Conservation (phyloP, 768 basidiomycete species). For the Punctularia strigosozonata region DNA sequence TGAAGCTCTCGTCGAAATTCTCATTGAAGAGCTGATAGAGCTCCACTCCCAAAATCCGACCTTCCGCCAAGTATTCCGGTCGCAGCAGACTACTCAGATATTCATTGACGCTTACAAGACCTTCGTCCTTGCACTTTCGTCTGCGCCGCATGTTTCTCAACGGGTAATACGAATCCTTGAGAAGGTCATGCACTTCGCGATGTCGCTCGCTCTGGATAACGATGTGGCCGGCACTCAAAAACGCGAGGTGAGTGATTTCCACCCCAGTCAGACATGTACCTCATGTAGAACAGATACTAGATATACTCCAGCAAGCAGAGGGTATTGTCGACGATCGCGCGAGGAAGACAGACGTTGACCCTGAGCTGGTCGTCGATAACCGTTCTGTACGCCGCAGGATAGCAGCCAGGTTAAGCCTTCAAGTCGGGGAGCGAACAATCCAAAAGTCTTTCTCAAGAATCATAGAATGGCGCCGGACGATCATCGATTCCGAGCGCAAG, state of each 20-base stretch:
- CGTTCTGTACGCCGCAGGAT: constrained; percentile 37
- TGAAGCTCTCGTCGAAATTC: constrained; percentile 39
- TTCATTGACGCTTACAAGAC: constrained; percentile 54
- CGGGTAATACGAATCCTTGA: constrained; percentile 46
- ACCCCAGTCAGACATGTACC: not conserved
- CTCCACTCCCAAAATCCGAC: constrained; percentile 52
- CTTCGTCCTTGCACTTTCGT: constrained; percentile 35
- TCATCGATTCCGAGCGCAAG: constrained; percentile 59
- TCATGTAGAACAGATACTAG: constrained; percentile 36
- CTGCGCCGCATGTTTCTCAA: constrained; percentile 26
- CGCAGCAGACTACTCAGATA: constrained; percentile 53
- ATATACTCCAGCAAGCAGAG: constrained; percentile 43
- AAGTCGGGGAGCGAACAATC: constrained; percentile 49
- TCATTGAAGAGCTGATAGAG: constrained; percentile 59
- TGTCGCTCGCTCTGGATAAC: constrained; percentile 56
- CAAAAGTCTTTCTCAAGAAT: constrained; percentile 53
- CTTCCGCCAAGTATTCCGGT: constrained; percentile 66
- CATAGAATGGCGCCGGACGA: constrained; percentile 62
- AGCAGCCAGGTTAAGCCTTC: constrained; percentile 48
- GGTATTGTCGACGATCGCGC: constrained; percentile 34
- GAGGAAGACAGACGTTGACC: constrained; percentile 39
- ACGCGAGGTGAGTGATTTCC: constrained; percentile 35
- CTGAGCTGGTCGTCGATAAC: constrained; percentile 38
- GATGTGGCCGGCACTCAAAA: constrained; percentile 55
- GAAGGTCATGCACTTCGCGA: constrained; percentile 59